Evolutionary conservation across 2,329 filamentous ascomycete species (phyloP), one percentile per base, ranked within the genome.

Genomic region (Ceratocystis eucalypticola): DNA sequence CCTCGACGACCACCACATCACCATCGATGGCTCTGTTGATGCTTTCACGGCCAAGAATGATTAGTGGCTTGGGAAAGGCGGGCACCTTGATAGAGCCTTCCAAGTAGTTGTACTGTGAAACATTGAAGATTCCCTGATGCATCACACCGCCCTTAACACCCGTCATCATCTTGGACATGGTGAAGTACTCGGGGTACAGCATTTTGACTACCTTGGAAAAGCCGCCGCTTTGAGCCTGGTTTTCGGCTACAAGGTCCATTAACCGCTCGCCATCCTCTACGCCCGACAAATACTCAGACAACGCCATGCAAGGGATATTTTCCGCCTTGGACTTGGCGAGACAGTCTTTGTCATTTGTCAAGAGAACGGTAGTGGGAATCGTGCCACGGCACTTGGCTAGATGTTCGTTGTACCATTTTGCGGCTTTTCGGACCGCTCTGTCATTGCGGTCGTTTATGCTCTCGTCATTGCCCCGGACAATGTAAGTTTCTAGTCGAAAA

Each of bases 381-480:
- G 80, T 82, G 41, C 79, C 80, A 8, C 84, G 86, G 30, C 84
- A 85, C 70, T 84, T 78, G 55, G 81, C 78, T 64, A 99, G 79
- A 77, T 99, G 94, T 70, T 90, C 83, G 48, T 82, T 82, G 74
- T 99, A 99, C 94, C 94, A 99, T 72, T 86, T 84, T 64, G 92
- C 91, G 1, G 93, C 91, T 71, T 82, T 84, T 61, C 94, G 83
- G 37, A 99, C 90, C 57, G 94, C 91, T 69, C 92, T 86, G 75
- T 99, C 95, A 73, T 99, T 99, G 65, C 94, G 84, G 75, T 99
- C 94, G 74, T 99, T 99, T 76, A 99, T 94, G 2, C 84, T 88
- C 78, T 99, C 94, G 46, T 89, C 87, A 5, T 81, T 76, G 22
- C 86, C 82, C 69, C 94, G 83, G 33, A 82, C 78, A 61, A 96